phyloP scores from a whole-genome alignment of 352 stramenopile genomes.

The Plasmopara halstedii region DNA sequence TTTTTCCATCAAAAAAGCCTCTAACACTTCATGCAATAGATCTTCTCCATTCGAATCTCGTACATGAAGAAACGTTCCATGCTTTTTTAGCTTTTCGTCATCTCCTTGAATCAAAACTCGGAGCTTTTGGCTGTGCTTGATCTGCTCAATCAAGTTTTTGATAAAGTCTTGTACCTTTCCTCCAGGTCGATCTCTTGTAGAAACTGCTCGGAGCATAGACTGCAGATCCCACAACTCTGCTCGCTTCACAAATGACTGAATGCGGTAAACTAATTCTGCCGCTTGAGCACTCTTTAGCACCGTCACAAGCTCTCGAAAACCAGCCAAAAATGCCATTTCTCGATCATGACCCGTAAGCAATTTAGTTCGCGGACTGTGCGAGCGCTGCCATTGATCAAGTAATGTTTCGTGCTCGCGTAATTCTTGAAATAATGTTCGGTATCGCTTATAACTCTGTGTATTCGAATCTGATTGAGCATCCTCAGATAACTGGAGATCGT shows the following conservation, averaged over 20 bases:
- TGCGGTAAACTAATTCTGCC: slow-evolving; percentile 68
- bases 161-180: slow-evolving; percentile 60
- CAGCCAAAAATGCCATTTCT: slow-evolving; percentile 53
- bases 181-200: slow-evolving; percentile 35
- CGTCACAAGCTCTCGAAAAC: slow-evolving; percentile 47
- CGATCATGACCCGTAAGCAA: slow-evolving; percentile 31
- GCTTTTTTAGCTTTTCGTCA: background rate
- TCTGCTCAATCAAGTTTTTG: slow-evolving; percentile 46
- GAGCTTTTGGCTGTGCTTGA: slow-evolving; percentile 35
- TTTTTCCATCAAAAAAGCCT: slow-evolving; percentile 90
- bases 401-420: slow-evolving; percentile 26
- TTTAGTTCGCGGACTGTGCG: slow-evolving; percentile 22
- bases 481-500: slow-evolving; percentile 20
- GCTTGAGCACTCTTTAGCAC: slow-evolving; percentile 54
- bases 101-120: slow-evolving; percentile 20
- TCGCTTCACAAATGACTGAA: slow-evolving; percentile 67
- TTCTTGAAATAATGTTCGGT: slow-evolving; percentile 42
- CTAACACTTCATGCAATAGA: slow-evolving; percentile 60
- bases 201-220: slow-evolving; percentile 34
- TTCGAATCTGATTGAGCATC: background rate
- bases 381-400: slow-evolving; percentile 38
- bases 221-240: slow-evolving; percentile 49
- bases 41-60: slow-evolving; percentile 33
- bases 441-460: background rate
- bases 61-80: slow-evolving; percentile 23